Evolutionary conservation across 129 eudicot species (phyloP), one percentile per base, ranked within the genome.

Genomic region (carrot (Daucus carota)): DNA sequence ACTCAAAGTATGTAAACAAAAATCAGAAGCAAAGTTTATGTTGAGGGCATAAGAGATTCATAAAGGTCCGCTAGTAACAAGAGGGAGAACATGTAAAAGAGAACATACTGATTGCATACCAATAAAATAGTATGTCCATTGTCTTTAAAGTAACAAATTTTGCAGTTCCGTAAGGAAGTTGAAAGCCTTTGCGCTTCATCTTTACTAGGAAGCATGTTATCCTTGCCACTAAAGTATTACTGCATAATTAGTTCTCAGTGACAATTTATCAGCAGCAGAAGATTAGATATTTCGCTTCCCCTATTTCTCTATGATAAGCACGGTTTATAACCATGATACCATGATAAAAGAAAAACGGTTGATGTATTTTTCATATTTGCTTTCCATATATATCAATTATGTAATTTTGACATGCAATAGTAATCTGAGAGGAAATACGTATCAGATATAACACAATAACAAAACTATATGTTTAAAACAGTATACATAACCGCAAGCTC

Each of bases 41-140:
- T 15, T 15, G 0, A 66, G 33, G 24, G 10, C 40, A 66, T 15
- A 12, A 31, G 8, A 66, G n/a, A 66, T 31, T 66, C 41, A 66
- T 4, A 31, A 12, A 31, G n/a, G 22, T 31, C 4, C 50, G 41
- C 16, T 24, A 70, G 22, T 44, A 43, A 43, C 75, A 43, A 26
- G 32, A 71, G 24, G 24, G 57, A 24, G 17, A 43, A 71, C 17
- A 40, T 40, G 34, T 70, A 40, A 70, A 41, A 2, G 4, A 43
- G 22, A 34, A 62, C 29, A 43, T n/a, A 26, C 3, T 3, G 31
- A 22, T 62, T 46, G 32, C 73, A 0, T 85, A 95, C 99, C 97
- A 95, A 74, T 81, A 89, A 78, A 76, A 95, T 82, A 78, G 97
- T 92, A 74, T 95, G 99, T 36, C 99, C 99, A 33, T 95, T 92